Percentiles rank a stretch among this genome's conserved stretches.
phyloP scores from a whole-genome alignment of 202 grass and related monocot species.

The Schoenoplectus triqueter region DNA sequence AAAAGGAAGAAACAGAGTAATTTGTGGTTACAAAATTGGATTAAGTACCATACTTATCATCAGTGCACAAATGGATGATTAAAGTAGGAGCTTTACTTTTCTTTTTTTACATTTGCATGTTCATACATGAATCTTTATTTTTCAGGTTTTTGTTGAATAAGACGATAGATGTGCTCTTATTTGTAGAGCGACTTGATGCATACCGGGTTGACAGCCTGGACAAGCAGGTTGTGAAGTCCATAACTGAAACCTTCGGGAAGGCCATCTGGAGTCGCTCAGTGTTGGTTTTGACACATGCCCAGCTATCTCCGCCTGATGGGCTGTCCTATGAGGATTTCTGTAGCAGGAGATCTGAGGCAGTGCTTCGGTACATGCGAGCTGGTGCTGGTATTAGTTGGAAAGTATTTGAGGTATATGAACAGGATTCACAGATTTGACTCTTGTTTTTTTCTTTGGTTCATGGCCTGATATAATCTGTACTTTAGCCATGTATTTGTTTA shows the following conservation, averaged over 20 bases:
- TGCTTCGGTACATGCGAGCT: slow-evolving; percentile 60
- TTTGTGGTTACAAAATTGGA: neutral
- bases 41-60: neutral
- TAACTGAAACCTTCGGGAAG: slow-evolving; percentile 87
- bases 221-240: slow-evolving; percentile 71
- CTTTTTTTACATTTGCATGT: slow-evolving; percentile 2
- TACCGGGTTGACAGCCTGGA: slow-evolving; percentile 94
- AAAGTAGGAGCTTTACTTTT: neutral
- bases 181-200: slow-evolving; percentile 87
- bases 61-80: neutral
- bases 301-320: slow-evolving; percentile 90
- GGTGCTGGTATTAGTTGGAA: slow-evolving; percentile 69
- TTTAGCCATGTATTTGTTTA: neutral
- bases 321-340: slow-evolving; percentile 86
- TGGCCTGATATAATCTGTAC: neutral
- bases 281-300: slow-evolving; percentile 90
- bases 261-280: slow-evolving; percentile 75
- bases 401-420: slow-evolving; percentile 64
- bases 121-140: slow-evolving; percentile 19
- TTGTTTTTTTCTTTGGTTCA: neutral
- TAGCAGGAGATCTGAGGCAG: slow-evolving; percentile 67
- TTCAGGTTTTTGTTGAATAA: slow-evolving; percentile 92
- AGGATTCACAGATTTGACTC: slow-evolving; percentile 16
- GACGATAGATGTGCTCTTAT: slow-evolving; percentile 93
- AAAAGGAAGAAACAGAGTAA: neutral